Evolutionary conservation across 2,329 filamentous ascomycete genomes (phyloP), one percentile per base, ranked within the genome.

Genomic region (Epichloe gansuensis): DNA sequence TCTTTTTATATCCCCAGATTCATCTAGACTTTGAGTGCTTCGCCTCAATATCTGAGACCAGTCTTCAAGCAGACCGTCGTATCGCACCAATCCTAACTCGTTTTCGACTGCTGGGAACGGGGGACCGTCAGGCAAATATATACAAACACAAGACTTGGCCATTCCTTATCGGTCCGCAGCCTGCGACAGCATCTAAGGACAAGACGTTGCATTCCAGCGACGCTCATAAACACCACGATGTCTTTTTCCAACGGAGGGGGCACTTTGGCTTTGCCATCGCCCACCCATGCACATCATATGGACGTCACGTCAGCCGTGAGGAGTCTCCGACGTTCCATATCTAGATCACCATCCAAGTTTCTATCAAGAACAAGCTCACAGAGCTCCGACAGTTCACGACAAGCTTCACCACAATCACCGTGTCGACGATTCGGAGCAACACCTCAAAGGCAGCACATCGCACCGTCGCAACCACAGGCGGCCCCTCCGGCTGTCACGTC

Each of bases 301-400:
- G 87, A 95, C 71, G 82, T 88, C 57, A 84, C 86, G 55, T 82
- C 87, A 49, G 84, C 87, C 54, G 86, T 95, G 57, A 81, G 88
- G 63, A 87, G 89, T 61, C 75, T 96, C 53, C 80, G 90, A 58
- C 86, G 89, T 60, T 95, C 91, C 27, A 76, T 96, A 57, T 96
- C 90, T 53, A 81, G 89, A 61, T 96, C 91, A n/a, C 91, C 91
- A 11, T 95, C 91, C 35, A 95, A 93, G 67, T 91, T 93, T 52
- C 72, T 94, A 38, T 66, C 68, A 49, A 73, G 75, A 56, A 66
- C 71, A 45, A 67, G 67, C 44, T 77, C 76, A 0, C 71, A 74
- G 55, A 69, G 65, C 53, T 72, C 74, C 13, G 69, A 76, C 36
- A 63, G 65, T 56, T 78, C 81, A 51, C 70, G 72, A 45, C 65